Base-by-base conservation (phyloP, 2,329 filamentous ascomycete species). In the Hypoxylon sp. region DNA sequence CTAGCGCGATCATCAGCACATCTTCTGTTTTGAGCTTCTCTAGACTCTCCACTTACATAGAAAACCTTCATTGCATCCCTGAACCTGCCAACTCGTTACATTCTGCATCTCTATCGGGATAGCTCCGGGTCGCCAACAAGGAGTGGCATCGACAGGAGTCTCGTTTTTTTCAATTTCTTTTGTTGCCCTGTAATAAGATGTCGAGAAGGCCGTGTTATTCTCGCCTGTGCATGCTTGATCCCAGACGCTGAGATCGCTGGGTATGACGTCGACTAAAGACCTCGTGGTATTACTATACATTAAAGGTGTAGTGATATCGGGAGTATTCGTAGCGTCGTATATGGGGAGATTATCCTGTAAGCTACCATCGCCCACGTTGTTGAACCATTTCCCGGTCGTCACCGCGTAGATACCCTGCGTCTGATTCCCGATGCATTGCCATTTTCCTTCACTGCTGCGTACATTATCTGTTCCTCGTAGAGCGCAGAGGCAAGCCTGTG, bases 361-460 rank as follows among this genome's bases (percentile, higher is more conserved):
- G 27, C 9, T 67, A 12, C 61, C 74, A 9, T 67, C 72, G 21
- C 77, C 70, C 1, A 74, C 54, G 23, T 76, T 72, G 11, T 76
- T 73, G 63, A 81, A 83, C 81, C 81, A 83, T 62, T 82, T 82
- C 3, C 81, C 81, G 2, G 71, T 75, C 19, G 70, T 79, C 16
- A 73, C 73, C 2, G 62, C 65, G 56, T 81, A 81, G 1, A 81
- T 74, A 1, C 74, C 75, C 45, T 81, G 71, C 0, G 79, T 81
- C 65, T 82, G 81, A 62, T 82, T 81, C 11, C 81, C 81, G 29
- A 82, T 79, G 65, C 81, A 83, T 63, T 81, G 80, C 81, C 81
- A 83, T n/a, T 74, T 73, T 9, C 73, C 71, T 25, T 69, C 52
- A 5, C 61, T 55, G 53, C 57, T 71, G 9, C 64, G 57, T 21